Percentiles rank a stretch among this genome's conserved stretches.
These are phyloP conservation scores for Xylaria cubensis DNA, from an alignment of 495 filamentous ascomycete species.

Conservation along the genomic window DNA sequence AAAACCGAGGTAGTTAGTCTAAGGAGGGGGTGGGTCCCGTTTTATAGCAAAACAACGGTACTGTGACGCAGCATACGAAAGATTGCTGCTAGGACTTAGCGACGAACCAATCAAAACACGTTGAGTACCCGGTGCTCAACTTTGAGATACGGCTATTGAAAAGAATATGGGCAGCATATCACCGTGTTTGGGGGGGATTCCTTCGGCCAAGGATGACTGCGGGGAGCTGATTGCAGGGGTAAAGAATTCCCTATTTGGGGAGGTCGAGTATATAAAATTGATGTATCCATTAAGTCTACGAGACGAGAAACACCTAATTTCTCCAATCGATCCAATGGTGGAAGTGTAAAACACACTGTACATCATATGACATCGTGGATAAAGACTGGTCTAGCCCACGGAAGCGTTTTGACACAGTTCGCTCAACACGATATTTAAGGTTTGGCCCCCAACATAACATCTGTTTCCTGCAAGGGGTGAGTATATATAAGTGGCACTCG, in stretches of 20 bases:
- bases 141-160: background rate
- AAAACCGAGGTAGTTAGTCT: background rate
- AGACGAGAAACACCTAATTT: background rate
- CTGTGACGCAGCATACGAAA: background rate
- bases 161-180: background rate
- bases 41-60: background rate
- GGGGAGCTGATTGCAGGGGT: conserved; percentile 9
- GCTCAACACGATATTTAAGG: background rate
- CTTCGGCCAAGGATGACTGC: background rate
- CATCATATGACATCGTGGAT: too few relatives aligned
- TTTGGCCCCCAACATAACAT: background rate
- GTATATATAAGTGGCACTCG: background rate
- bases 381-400: background rate
- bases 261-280: background rate
- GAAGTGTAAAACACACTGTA: background rate
- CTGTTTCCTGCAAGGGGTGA: background rate
- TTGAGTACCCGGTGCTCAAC: too few relatives aligned
- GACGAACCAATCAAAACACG: background rate
- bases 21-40: background rate
- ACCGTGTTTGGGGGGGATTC: background rate
- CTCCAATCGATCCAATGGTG: background rate
- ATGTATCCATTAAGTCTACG: background rate
- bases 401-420: background rate
- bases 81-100: background rate
- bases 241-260: background rate